phyloP scores from a whole-genome alignment of 2,329 filamentous ascomycete genomes.

The Westerdykella sp. region DNA sequence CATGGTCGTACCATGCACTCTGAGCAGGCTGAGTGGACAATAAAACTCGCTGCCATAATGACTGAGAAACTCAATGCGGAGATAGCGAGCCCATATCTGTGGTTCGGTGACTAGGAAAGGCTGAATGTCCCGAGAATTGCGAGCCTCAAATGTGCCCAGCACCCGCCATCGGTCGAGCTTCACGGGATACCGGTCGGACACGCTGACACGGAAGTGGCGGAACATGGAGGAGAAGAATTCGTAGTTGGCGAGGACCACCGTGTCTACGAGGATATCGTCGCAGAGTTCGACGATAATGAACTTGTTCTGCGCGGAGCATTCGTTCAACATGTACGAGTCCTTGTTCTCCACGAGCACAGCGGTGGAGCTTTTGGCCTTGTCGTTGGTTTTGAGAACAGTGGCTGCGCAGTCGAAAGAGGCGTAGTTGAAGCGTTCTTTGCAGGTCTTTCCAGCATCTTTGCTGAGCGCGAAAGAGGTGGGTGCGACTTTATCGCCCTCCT shows the following conservation, averaged over 20 bases:
- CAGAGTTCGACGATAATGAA: constrained; percentile 93
- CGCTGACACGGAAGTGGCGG: constrained; percentile 80
- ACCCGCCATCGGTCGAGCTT: constrained; percentile 90
- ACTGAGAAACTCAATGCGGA: constrained; percentile 83
- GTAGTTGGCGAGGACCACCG: constrained; percentile 94
- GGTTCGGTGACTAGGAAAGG: constrained; percentile 92
- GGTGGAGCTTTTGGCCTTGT: constrained; percentile 78
- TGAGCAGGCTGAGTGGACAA: constrained; percentile 82
- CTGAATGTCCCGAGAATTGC: constrained; percentile 89
- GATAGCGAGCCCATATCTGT: constrained; percentile 89
- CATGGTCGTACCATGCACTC: constrained; percentile 89
- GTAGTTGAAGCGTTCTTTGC: constrained; percentile 96
- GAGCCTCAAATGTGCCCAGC: constrained; percentile 80
- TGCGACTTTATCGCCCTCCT: constrained; percentile 24
- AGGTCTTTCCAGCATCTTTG: constrained; percentile 93
- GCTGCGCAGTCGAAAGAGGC: constrained; percentile 96
- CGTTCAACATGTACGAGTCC: constrained; percentile 95
- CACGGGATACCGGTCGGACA: constrained; percentile 89
- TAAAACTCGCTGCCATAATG: constrained; percentile 98
- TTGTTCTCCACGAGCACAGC: constrained; percentile 93
- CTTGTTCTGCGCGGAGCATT: constrained; percentile 80
- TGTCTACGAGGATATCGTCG: constrained; percentile 81
- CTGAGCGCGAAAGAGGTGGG: constrained; percentile 50
- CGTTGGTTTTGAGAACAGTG: constrained; percentile 83
- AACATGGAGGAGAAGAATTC: constrained; percentile 99